These are phyloP conservation scores for Leishmania tropica DNA, from an alignment of 208 protist species.

Conservation along the genomic window DNA sequence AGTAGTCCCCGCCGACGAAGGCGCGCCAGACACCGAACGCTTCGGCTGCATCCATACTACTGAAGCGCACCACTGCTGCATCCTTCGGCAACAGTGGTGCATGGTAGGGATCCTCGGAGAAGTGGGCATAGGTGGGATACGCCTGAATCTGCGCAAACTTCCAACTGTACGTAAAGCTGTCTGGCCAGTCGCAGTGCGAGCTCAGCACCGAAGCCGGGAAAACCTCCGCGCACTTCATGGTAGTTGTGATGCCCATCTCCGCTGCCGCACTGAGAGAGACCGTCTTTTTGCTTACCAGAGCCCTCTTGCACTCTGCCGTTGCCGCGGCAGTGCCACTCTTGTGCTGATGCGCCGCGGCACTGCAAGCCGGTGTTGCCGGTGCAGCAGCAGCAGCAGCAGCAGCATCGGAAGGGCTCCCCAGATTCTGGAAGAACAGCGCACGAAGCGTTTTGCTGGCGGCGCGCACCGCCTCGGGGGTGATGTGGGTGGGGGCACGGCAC, in stretches of 20 bases:
- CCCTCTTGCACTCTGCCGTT: not conserved
- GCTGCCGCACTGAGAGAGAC: conserved; percentile 18
- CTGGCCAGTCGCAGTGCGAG: conserved; percentile 73
- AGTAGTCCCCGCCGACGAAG: conserved; percentile 83
- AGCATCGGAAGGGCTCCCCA: conserved; percentile 10
- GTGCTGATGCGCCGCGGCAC: not conserved
- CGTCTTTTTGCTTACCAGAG: conserved; percentile 7
- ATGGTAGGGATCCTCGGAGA: conserved; percentile 77
- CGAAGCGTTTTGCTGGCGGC: conserved; percentile 34
- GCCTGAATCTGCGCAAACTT: conserved; percentile 48
- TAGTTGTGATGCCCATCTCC: conserved; percentile 24
- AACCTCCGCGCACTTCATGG: conserved; percentile 45
- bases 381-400: not conserved
- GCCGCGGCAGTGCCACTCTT: not conserved
- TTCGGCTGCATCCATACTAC: conserved; percentile 43
- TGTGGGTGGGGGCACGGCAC: conserved; percentile 34
- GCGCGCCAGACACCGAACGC: conserved; percentile 79
- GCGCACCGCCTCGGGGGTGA: conserved; percentile 34
- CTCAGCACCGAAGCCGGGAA: conserved; percentile 51
- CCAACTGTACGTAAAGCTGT: conserved; percentile 70
- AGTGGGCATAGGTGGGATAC: conserved; percentile 51
- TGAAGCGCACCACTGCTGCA: conserved; percentile 57
- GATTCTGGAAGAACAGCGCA: conserved; percentile 36
- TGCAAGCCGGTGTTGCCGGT: not conserved
- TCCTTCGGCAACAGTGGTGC: conserved; percentile 77